phyloP scores from a whole-genome alignment of 2,329 filamentous ascomycete genomes.

The Xylariaceae sp. region DNA sequence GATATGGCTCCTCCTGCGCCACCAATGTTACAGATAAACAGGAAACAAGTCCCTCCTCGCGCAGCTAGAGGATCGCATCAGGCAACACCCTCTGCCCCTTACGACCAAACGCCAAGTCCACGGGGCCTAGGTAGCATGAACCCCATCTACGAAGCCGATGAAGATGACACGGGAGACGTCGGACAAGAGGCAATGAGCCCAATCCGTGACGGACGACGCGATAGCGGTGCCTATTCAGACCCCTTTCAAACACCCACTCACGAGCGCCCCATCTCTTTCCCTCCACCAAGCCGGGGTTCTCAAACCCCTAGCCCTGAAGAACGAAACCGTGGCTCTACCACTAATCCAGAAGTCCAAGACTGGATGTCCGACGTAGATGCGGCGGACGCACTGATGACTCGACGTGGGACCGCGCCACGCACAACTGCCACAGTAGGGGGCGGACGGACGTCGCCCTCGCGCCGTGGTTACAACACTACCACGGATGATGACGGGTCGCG shows the following conservation, averaged over 20 bases:
- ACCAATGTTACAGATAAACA: constrained; percentile 28
- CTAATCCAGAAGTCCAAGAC: constrained; percentile 61
- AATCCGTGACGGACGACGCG: constrained; percentile 25
- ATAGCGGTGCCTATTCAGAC: constrained; percentile 47
- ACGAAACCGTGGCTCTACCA: constrained; percentile 34
- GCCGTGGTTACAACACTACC: constrained; percentile 12
- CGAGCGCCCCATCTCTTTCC: constrained; percentile 35
- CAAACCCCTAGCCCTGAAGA: constrained; percentile 51
- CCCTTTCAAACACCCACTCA: constrained; percentile 56
- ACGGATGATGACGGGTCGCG: constrained; percentile 55
- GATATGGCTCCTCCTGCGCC: constrained; percentile 25
- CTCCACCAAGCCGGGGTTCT: constrained; percentile 43
- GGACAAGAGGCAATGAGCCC: constrained; percentile 38
- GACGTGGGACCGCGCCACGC: constrained; percentile 47
- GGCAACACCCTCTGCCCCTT: constrained; percentile 38
- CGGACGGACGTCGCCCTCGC: constrained; percentile 25
- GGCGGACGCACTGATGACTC: constrained; percentile 56
- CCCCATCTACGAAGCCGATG: constrained; percentile 65
- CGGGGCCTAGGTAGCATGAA: constrained; percentile 53
- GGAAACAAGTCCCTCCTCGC: constrained; percentile 38
- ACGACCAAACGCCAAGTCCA: constrained; percentile 38
- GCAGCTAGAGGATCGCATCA: constrained; percentile 47
- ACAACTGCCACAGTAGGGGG: constrained; percentile 23
- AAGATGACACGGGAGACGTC: constrained; percentile 52
- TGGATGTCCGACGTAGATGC: constrained; percentile 64